Base-by-base conservation (phyloP, 2,329 filamentous ascomycete genomes). In the Geosmithia putterillii region DNA sequence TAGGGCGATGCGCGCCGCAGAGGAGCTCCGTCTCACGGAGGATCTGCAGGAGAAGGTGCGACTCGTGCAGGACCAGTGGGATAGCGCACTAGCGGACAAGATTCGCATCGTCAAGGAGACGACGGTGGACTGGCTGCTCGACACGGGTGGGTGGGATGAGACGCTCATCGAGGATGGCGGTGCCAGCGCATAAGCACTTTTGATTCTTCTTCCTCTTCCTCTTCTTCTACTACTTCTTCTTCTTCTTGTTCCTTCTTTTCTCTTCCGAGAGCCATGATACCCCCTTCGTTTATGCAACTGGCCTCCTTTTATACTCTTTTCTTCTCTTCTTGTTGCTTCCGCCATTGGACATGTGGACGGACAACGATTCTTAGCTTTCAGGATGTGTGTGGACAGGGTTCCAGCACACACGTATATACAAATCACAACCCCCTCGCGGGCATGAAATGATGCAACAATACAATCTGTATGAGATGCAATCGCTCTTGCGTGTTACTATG, bases 31-130 rank as follows among this genome's bases (percentile, higher is more conserved):
- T 44, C 63, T 95, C 55, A 95, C 88, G 7, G 79, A 81, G 41
- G 90, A 95, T 56, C 63, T 96, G 51, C 92, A 96, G 64, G 90
- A 95, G 55, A 94, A 94, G 63, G 92, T 95, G 2, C 77, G 82
- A 25, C 78, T 89, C 49, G 86, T 96, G 28, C 88, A 95, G 62
- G 83, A 87, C 44, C 87, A 94, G 63, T 96, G 92, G 90, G 71
- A 74, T 32, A 85, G 87, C 54, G 88, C 86, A 5, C 68, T 96
- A n/a, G 90, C 89, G 1, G 79, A 81, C 48, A 77, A 80, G 44
- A 72, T 96, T 52, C 76, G 75, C 47, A 73, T 70, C 15, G 80
- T 89, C 48, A 90, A 86, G 62, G 76, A 79, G 57, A 70, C 83
- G 42, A 81, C 95, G 0, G 80, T 81, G 43, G 73, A 72, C 23